Evolutionary conservation across 257 asterid species (phyloP), one percentile per base, ranked within the genome.

Genomic region (Echium plantagineum): DNA sequence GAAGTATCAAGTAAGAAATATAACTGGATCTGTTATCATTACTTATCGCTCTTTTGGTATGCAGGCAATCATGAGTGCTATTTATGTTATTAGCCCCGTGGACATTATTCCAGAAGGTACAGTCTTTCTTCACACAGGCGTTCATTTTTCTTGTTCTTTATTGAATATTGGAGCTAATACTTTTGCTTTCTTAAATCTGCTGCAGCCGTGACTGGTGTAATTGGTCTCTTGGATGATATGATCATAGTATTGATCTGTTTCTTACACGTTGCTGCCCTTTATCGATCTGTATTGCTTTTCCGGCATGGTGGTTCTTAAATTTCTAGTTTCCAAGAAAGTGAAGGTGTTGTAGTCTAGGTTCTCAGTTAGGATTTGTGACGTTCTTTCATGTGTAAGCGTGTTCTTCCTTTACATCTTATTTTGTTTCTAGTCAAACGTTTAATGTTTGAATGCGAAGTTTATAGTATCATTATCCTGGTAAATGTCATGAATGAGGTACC

Each of bases 231-330:
- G 76, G 98, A 93, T 63, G 97, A 86, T 80, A 52, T 81, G 63
- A 79, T 93, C 49, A 75, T 93, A 66, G 69, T 80, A 66, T 72
- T 93, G 74, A 65, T 84, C 47, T 82, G 89, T 77, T 86, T 89
- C 83, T 74, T 93, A 67, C 90, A 89, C 54, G 83, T 93, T 63
- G 95, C 95, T 74, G 89, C 98, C 69, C 87, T 93, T 61, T 93
- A 93, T 67, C 89, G 98, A 60, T 81, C 94, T 69, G 83, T 86
- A 70, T 97, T 93, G 52, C 75, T 86, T 53, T 24, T 66, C 48
- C 94, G 94, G 65, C 95, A 89, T 64, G 83, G 97, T 69, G 94
- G 95, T 73, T 35, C 82, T 61, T 76, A 63, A 42, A 12, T 17
- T 42, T 42, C 10, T 17, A 42, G 16, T 42, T 42, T 15, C 3